These are phyloP conservation scores for Citrullus amarus DNA, from an alignment of 306 rosid species.

Conservation along the genomic window DNA sequence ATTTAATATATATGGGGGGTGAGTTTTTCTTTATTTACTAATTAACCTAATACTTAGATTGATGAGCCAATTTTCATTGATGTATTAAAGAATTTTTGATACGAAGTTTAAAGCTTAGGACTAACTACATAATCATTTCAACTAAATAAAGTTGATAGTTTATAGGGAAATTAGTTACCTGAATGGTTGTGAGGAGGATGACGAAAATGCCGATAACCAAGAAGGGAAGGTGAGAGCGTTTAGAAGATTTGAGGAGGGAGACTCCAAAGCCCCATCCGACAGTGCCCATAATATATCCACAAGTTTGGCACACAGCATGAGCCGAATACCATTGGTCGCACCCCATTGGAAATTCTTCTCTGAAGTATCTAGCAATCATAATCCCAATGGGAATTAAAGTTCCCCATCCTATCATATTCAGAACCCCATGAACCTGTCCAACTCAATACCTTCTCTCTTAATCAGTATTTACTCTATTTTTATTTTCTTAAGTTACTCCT, in stretches of 20 bases:
- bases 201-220: conserved; percentile 25
- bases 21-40: too few relatives aligned
- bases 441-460: background rate
- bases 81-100: too few relatives aligned
- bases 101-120: too few relatives aligned
- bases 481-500: too few relatives aligned
- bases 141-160: too few relatives aligned
- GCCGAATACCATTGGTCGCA: conserved; percentile 26
- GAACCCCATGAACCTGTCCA: conserved; percentile 21
- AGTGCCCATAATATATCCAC: conserved; percentile 35
- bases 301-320: conserved; percentile 31
- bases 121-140: too few relatives aligned
- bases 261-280: conserved; percentile 38
- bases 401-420: conserved; percentile 49
- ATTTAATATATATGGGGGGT: too few relatives aligned
- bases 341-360: conserved; percentile 19
- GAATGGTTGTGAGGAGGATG: conserved; percentile 27
- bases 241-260: conserved; percentile 13
- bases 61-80: too few relatives aligned
- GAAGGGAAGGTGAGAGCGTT: conserved; percentile 14
- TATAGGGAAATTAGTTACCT: conserved; percentile 15
- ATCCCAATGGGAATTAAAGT: conserved; percentile 40
- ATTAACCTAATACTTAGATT: too few relatives aligned
- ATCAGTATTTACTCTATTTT: background rate
- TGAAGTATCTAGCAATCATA: conserved; percentile 36